Conservation (phyloP, 371 early-diverging fungal genomes). For the Globomyces sp. region DNA sequence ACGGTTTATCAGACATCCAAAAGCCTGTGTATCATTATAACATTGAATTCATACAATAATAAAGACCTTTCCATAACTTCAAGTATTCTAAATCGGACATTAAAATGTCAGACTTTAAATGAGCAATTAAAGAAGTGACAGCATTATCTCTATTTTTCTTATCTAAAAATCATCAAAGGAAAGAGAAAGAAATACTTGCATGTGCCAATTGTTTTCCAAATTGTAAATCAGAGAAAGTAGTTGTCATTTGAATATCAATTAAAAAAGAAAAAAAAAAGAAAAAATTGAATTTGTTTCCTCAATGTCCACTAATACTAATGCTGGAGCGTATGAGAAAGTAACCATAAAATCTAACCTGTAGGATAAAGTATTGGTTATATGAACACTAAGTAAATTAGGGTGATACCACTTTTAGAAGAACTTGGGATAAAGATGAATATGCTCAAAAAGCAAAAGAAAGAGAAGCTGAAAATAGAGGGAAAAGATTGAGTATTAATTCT, state of each 20-base stretch:
- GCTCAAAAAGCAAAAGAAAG: constrained; percentile 13
- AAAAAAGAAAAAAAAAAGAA: constrained; percentile 7
- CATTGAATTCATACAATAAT: constrained; percentile 68
- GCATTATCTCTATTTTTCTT: neutral
- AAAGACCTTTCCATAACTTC: constrained; percentile 92
- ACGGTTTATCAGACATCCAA: constrained; percentile 95
- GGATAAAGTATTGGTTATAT: neutral
- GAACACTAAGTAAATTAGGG: neutral
- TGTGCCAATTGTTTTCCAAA: constrained; percentile 67
- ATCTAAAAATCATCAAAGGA: neutral
- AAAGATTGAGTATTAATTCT: neutral
- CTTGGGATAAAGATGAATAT: constrained; percentile 17
- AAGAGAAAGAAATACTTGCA: constrained; percentile 44
- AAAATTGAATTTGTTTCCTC: neutral
- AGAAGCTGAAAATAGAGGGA: constrained; percentile 14
- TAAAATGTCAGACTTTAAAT: neutral
- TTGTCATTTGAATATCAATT: neutral
- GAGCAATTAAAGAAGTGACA: neutral
- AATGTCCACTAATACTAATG: neutral
- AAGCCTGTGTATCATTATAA: constrained; percentile 56
- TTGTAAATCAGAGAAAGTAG: too few species aligned
- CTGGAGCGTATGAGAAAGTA: constrained; percentile 13
- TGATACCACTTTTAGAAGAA: constrained; percentile 9
- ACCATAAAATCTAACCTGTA: neutral
- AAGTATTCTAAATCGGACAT: constrained; percentile 66